phyloP scores from a whole-genome alignment of 2,329 filamentous ascomycete species.

The Fusarium sp. region DNA sequence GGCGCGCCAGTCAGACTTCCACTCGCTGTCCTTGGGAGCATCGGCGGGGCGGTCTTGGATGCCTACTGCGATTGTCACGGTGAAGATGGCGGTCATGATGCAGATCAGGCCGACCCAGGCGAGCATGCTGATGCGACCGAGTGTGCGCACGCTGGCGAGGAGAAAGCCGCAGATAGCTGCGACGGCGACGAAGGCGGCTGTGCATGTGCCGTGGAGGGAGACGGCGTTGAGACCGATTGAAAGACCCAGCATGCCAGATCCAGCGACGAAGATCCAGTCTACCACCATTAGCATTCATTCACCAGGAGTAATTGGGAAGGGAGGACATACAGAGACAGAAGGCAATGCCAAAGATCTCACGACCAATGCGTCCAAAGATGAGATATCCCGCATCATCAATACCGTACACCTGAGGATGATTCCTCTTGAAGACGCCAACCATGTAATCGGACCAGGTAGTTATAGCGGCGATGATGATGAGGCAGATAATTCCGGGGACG shows the following conservation, averaged over 20 bases:
- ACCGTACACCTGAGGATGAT: conserved; percentile 62
- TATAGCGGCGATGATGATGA: conserved; percentile 55
- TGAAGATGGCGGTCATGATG: conserved; percentile 39
- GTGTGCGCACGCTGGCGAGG: conserved; percentile 50
- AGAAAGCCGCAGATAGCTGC: conserved; percentile 46
- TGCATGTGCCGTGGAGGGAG: conserved; percentile 53
- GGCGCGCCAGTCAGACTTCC: conserved; percentile 49
- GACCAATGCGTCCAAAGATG: conserved; percentile 59
- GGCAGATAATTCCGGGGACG: conserved; percentile 58
- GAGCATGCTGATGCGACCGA: conserved; percentile 49
- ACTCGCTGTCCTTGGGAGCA: conserved; percentile 33
- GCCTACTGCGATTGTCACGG: conserved; percentile 39
- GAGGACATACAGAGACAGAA: conserved; percentile 50
- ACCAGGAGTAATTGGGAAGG: fast-evolving
- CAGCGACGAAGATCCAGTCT: conserved; percentile 36
- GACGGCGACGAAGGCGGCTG: conserved; percentile 55
- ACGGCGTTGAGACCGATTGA: conserved; percentile 56
- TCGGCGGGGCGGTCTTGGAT: conserved; percentile 32
- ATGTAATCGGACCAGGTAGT: conserved; percentile 63
- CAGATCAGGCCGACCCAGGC: conserved; percentile 45
- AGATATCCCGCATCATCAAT: conserved; percentile 64
- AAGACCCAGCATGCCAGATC: conserved; percentile 43
- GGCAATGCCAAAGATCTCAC: conserved; percentile 54
- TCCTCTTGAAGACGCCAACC: conserved; percentile 62
- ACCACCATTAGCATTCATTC: background rate